Evolutionary conservation across 768 basidiomycete genomes (phyloP).

Genomic region (Omphalotus guepiniiformis): DNA sequence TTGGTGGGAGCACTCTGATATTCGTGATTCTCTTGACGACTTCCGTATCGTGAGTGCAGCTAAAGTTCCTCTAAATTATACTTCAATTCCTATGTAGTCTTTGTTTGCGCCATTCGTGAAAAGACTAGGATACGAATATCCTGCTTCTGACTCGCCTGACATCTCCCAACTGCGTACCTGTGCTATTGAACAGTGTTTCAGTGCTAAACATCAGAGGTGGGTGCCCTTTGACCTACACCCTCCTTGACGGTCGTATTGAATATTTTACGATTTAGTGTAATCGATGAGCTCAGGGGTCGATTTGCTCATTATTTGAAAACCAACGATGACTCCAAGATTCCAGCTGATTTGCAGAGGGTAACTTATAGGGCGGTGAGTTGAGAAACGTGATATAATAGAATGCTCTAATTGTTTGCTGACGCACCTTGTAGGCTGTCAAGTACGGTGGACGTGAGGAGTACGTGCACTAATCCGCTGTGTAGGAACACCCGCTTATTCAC

Average conservation of each 20-base stretch:
- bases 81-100: slow-evolving; percentile 21
- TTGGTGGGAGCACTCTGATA: slow-evolving; percentile 61
- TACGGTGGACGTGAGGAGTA: slow-evolving; percentile 66
- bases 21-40: slow-evolving; percentile 35
- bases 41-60: slow-evolving; percentile 35
- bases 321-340: slow-evolving; percentile 75
- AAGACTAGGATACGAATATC: slow-evolving; percentile 56
- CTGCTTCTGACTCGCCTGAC: slow-evolving; percentile 46
- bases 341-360: slow-evolving; percentile 67
- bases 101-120: slow-evolving; percentile 54
- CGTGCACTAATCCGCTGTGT: neutral
- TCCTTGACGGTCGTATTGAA: too few relatives aligned
- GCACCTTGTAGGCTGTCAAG: slow-evolving; percentile 52
- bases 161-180: slow-evolving; percentile 55
- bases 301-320: slow-evolving; percentile 71
- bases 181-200: slow-evolving; percentile 45
- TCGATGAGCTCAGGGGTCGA: slow-evolving; percentile 49
- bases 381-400: slow-evolving; percentile 11
- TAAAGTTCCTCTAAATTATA: neutral
- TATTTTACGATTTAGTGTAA: slow-evolving; percentile 41
- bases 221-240: neutral
- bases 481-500: neutral
- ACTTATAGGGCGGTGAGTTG: slow-evolving; percentile 58
- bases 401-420: neutral
- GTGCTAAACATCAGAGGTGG: slow-evolving; percentile 38